Base-by-base conservation (phyloP, 163 green algal species). In the Chlorella variabilis region DNA sequence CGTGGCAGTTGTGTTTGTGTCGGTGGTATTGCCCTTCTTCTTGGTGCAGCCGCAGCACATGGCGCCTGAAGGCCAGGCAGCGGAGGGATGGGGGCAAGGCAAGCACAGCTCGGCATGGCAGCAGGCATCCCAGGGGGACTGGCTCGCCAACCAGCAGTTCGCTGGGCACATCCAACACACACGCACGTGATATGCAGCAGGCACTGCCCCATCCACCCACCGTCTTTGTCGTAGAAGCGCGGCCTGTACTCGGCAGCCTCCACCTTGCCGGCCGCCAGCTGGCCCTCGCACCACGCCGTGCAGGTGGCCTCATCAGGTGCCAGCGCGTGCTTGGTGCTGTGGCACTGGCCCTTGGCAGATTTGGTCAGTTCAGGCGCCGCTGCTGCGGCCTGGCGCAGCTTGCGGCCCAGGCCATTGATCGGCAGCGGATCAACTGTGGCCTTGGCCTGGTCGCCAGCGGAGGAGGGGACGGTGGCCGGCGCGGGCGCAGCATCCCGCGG, bases 201-300 rank as follows among this genome's bases (percentile, higher is more conserved):
- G n/a, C n/a, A n/a, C n/a, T n/a, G n/a, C n/a, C 51, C 4, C 15
- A n/a, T 15, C 51, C 51, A n/a, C 51, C 6, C 29, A 67, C 59
- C 59, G 4, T 67, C 38, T 21, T 67, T 67, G 8, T 48, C 45
- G 33, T 77, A 78, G 31, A 67, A 78, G 5, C 39, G 54, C 20
- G 36, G 21, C 5, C 18, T 9, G 2, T 49, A 34, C 23, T 68
- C 71, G 1, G 23, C 71, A 20, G 51, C 71, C 21, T 45, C 31
- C 71, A 79, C 51, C 36, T 31, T 39, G 38, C 69, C 69, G 17
- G n/a, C 31, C 17, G 69, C 69, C 71, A 79, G 21, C 71, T 70
- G 58, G 25, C 18, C 71, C 49, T 56, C 71, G 36, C 71, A 79
- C 34, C 45, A 79, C 23, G 34, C 2, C 54, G 29, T 11, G 17